These are phyloP conservation scores for Boletus pseudopeckii DNA, from an alignment of 768 basidiomycete genomes.

Conservation along the genomic window DNA sequence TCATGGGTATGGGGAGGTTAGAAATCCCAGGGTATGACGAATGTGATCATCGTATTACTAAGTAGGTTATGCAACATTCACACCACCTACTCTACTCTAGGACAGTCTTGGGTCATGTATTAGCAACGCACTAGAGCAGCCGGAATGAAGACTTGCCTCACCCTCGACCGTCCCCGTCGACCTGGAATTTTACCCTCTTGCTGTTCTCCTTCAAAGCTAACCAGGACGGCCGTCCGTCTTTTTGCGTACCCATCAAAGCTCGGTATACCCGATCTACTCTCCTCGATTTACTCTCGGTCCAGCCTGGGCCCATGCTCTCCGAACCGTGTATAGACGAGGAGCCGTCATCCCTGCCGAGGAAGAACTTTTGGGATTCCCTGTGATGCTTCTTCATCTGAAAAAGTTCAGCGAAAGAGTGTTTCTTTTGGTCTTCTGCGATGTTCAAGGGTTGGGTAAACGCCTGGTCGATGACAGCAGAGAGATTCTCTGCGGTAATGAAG, in stretches of 20 bases:
- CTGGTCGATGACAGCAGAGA: constrained; percentile 59
- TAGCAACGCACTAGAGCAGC: not conserved
- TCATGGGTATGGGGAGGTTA: constrained; percentile 13
- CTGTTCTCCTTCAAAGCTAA: constrained; percentile 30
- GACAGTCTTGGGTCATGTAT: not conserved
- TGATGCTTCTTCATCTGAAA: constrained; percentile 8
- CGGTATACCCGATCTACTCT: constrained; percentile 26
- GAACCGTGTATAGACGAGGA: not conserved
- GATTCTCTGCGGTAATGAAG: constrained; percentile 70
- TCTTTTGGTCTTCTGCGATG: constrained; percentile 18
- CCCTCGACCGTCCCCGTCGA: not conserved
- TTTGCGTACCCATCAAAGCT: constrained; percentile 28
- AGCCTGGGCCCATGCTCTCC: constrained; percentile 31
- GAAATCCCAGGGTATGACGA: not conserved
- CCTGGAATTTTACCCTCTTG: constrained; percentile 16
- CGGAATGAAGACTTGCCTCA: constrained; percentile 3
- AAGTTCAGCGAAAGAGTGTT: constrained; percentile 15
- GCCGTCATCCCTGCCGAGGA: constrained; percentile 27
- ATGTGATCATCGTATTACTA: not conserved
- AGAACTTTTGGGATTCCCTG: constrained; percentile 21
- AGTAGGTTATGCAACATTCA: not conserved
- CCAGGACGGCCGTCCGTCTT: constrained; percentile 33
- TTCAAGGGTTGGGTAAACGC: constrained; percentile 43
- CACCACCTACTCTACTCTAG: not conserved
- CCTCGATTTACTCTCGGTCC: constrained; percentile 25